These are phyloP conservation scores for Tylopilus felleus DNA, from an alignment of 768 basidiomycete genomes.

Conservation along the genomic window DNA sequence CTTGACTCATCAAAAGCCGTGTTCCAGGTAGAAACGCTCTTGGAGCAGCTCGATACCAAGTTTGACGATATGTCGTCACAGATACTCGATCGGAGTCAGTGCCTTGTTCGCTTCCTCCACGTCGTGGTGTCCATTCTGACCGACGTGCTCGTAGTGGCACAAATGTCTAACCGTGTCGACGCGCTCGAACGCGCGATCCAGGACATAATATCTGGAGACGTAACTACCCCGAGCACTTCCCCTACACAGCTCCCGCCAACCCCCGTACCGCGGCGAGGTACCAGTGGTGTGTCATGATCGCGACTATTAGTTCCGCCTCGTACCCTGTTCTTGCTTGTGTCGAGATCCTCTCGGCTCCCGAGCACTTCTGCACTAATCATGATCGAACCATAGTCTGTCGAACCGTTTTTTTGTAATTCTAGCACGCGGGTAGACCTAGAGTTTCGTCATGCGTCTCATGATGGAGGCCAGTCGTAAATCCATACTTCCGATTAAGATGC, in stretches of 20 bases:
- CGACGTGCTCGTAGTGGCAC: constrained; percentile 58
- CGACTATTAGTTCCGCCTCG: constrained; percentile 10
- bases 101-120: constrained; percentile 14
- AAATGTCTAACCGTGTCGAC: constrained; percentile 92
- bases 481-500: constrained; percentile 10
- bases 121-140: constrained; percentile 1
- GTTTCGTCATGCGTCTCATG: neutral
- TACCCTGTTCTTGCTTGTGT: constrained; percentile 11
- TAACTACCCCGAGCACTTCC: constrained; percentile 49
- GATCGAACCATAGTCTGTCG: constrained; percentile 11
- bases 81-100: constrained; percentile 78
- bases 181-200: constrained; percentile 87
- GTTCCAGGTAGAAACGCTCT: constrained; percentile 76
- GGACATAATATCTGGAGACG: constrained; percentile 82
- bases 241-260: constrained; percentile 43
- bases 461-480: neutral
- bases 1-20: neutral
- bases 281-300: constrained; percentile 31
- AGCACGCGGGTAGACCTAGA: neutral
- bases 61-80: constrained; percentile 93
- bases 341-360: constrained; percentile 5
- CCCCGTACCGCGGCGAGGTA: constrained; percentile 42
- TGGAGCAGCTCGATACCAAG: constrained; percentile 84
- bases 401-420: constrained; percentile 16
- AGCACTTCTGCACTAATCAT: constrained; percentile 18